Evolutionary conservation across 441 rosid genomes (phyloP).

Genomic region (Corymbia calophylla): DNA sequence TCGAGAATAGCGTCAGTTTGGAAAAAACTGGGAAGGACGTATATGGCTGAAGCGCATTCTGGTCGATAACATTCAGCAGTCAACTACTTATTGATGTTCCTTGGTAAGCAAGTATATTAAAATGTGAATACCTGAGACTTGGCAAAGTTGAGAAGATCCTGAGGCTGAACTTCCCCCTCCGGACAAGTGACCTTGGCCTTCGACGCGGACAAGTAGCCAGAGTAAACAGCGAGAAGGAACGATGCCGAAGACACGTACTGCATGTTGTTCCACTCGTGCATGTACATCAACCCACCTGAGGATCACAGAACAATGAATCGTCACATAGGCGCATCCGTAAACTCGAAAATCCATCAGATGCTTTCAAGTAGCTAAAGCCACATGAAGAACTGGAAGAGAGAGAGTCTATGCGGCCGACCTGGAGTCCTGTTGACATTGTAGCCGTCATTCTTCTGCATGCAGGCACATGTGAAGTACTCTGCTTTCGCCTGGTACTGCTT

Average conservation of each 20-base stretch:
- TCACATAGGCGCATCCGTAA: neutral
- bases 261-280: conserved; percentile 59
- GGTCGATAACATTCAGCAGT: neutral
- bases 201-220: conserved; percentile 37
- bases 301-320: neutral
- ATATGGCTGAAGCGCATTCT: neutral
- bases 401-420: conserved; percentile 15
- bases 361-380: neutral
- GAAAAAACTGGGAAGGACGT: neutral
- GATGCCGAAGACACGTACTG: conserved; percentile 57
- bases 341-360: neutral
- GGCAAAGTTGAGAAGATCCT: conserved; percentile 38
- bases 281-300: conserved; percentile 49
- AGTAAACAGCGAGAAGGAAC: conserved; percentile 44
- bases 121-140: conserved; percentile 37
- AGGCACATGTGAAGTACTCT: conserved; percentile 57
- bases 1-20: neutral
- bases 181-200: conserved; percentile 45
- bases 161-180: conserved; percentile 32
- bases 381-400: neutral
- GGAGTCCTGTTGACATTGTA: conserved; percentile 54
- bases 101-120: neutral
- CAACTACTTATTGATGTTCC: neutral
- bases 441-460: conserved; percentile 56
- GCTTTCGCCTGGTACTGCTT: conserved; percentile 56